Percentiles rank a stretch among this genome's conserved stretches.
phyloP scores from a whole-genome alignment of 306 rosid genomes.

The Citrullus colocynthis region DNA sequence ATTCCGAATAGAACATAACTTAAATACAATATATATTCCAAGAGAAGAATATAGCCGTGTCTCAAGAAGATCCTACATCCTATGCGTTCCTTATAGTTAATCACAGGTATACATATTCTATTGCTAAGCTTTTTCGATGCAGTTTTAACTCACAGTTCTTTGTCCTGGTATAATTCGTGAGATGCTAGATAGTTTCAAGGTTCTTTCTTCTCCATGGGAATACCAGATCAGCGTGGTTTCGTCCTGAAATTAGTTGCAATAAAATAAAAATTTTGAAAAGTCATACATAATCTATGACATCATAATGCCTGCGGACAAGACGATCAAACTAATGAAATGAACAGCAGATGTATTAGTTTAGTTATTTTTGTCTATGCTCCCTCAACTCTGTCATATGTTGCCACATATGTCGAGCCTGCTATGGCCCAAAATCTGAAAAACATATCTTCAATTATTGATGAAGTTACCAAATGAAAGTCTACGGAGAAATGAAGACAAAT shows the following conservation, averaged over 20 bases:
- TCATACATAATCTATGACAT: neutral
- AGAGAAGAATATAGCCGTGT: neutral
- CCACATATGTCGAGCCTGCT: neutral
- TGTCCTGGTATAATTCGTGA: constrained; percentile 67
- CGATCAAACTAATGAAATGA: neutral
- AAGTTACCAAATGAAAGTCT: neutral
- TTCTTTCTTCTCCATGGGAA: constrained; percentile 65
- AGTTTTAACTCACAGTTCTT: constrained; percentile 75
- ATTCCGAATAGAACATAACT: neutral
- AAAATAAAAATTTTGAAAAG: constrained; percentile 22
- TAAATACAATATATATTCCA: neutral
- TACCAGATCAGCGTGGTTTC: constrained; percentile 74
- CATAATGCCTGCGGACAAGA: neutral
- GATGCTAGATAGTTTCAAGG: constrained; percentile 45
- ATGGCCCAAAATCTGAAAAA: neutral
- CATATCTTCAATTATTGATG: neutral
- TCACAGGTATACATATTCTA: neutral
- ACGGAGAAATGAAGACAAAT: neutral
- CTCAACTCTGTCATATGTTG: neutral
- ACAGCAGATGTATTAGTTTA: neutral
- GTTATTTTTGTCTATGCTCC: neutral
- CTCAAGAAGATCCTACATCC: neutral
- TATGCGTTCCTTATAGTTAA: neutral
- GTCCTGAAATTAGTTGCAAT: constrained; percentile 45
- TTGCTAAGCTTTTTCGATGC: neutral